Percentiles rank a stretch among this genome's conserved stretches.
Evolutionary conservation across 2,329 filamentous ascomycete species (phyloP).

Genomic region (Scedosporium aurantiacum): DNA sequence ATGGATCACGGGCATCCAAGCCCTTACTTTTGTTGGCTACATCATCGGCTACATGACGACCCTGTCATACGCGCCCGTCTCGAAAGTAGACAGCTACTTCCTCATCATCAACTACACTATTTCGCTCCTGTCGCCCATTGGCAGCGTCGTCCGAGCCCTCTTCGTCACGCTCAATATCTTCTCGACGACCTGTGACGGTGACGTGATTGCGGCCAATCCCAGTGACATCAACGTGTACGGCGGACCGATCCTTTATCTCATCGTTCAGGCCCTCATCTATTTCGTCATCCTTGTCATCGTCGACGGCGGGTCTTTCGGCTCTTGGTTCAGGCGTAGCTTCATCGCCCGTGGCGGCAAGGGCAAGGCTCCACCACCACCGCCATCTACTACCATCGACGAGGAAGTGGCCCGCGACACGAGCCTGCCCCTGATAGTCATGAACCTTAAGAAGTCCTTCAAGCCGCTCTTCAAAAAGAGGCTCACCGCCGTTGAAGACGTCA

Average conservation of each 20-base stretch:
- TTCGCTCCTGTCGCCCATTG: constrained; percentile 63
- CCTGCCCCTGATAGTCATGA: constrained; percentile 66
- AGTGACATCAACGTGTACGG: constrained; percentile 66
- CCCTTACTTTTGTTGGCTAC: constrained; percentile 59
- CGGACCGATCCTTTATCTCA: constrained; percentile 72
- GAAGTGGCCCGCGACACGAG: constrained; percentile 56
- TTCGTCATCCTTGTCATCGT: constrained; percentile 68
- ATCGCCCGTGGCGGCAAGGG: constrained; percentile 21
- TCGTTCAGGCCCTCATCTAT: constrained; percentile 59
- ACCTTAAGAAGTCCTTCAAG: constrained; percentile 72
- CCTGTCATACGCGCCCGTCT: constrained; percentile 62
- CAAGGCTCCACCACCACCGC: constrained; percentile 6
- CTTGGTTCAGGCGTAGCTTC: constrained; percentile 33
- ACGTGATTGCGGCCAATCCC: constrained; percentile 54
- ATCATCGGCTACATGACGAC: constrained; percentile 61
- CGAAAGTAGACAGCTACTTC: constrained; percentile 56
- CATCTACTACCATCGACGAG: constrained; percentile 30
- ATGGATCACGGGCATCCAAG: constrained; percentile 67
- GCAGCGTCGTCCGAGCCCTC: constrained; percentile 61
- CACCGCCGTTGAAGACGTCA: constrained; percentile 77
- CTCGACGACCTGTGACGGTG: constrained; percentile 61
- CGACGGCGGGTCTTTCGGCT: constrained; percentile 61
- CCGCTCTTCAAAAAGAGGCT: constrained; percentile 34
- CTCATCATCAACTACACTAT: constrained; percentile 65
- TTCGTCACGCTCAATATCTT: constrained; percentile 77